A percentile compares a stretch with the other conserved stretches of the same genome.
Evolutionary conservation across 2,329 filamentous ascomycete species (phyloP).

Genomic region (Didymella keratinophila): DNA sequence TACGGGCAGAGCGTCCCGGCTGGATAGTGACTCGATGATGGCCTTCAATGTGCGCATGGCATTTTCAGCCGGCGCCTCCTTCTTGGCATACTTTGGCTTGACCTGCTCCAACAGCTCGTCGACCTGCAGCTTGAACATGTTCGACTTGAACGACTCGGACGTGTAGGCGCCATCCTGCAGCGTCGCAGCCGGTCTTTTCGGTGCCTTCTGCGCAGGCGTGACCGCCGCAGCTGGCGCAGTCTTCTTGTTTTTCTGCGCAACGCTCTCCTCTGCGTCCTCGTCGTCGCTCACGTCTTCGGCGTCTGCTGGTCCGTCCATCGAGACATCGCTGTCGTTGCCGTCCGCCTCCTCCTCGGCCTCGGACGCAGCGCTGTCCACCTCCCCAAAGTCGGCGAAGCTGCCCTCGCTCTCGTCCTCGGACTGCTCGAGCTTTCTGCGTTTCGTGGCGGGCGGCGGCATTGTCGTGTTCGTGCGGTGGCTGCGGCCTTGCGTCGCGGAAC

Average conservation of each 20-base stretch:
- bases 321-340: conserved; percentile 26
- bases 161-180: conserved; percentile 54
- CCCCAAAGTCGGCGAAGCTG: conserved; percentile 36
- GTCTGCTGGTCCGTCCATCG: conserved; percentile 27
- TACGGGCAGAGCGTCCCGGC: conserved; percentile 58
- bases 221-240: conserved; percentile 8
- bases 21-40: conserved; percentile 64
- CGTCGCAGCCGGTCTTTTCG: conserved; percentile 35
- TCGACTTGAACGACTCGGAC: conserved; percentile 69
- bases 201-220: conserved; percentile 21
- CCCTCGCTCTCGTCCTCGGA: conserved; percentile 42
- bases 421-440: conserved; percentile 59
- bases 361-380: conserved; percentile 26
- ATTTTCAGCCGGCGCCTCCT: conserved; percentile 60
- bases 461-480: conserved; percentile 20
- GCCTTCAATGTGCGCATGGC: conserved; percentile 62
- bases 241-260: conserved; percentile 18
- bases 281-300: conserved; percentile 22
- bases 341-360: conserved; percentile 21
- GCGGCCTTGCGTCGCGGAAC: conserved; percentile 11
- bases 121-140: conserved; percentile 72
- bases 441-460: conserved; percentile 51
- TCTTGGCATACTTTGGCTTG: conserved; percentile 65
- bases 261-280: conserved; percentile 30
- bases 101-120: conserved; percentile 68